Evolutionary conservation across 306 rosid genomes (phyloP), one percentile per base, ranked within the genome.

Genomic region (Rubus idaeus): DNA sequence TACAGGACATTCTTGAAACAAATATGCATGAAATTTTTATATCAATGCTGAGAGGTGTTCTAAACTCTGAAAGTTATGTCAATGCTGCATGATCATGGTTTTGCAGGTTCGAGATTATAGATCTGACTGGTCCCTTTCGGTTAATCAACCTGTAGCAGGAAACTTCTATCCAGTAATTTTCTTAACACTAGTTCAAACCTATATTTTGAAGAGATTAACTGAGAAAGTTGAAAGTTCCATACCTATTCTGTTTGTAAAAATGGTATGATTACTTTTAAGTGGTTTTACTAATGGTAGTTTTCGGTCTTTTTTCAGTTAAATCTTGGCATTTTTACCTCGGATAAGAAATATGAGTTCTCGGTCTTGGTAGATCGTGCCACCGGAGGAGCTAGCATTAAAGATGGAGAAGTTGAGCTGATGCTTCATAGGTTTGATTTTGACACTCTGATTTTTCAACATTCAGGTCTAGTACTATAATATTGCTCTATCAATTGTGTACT

Each of bases 341-440:
- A 94, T 84, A 76, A 81, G 73, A 89, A 89, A 82, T 81, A 89
- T 39, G 98, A 94, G 81, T 75, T 94, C 57, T 94, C 98, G 0
- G 86, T 94, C 68, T 80, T 94, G 83, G 96, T 94, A 73, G 98
- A 94, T 83, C 93, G 96, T 50, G 97, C 98, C 76, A 81, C 84
- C 0, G 98, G 98, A 47, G 98, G 91, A 80, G 72, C 91, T 52
- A 94, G 97, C 86, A 87, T 91, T 69, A 47, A 77, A 60, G 97
- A 94, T 72, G 98, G 98, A 56, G 85, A 94, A 80, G 58, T 94
- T 66, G 98, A 94, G 82, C 73, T 94, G 35, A 94, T 94, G 98
- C 89, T 94, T 67, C 98, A 94, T 46, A 94, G 98, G 98, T 91
- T 80, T 46, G 68, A 52, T 26, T 74, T 46, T 49, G 16, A 39